Conservation (phyloP, 441 rosid species). For the Adansonia gregorii region DNA sequence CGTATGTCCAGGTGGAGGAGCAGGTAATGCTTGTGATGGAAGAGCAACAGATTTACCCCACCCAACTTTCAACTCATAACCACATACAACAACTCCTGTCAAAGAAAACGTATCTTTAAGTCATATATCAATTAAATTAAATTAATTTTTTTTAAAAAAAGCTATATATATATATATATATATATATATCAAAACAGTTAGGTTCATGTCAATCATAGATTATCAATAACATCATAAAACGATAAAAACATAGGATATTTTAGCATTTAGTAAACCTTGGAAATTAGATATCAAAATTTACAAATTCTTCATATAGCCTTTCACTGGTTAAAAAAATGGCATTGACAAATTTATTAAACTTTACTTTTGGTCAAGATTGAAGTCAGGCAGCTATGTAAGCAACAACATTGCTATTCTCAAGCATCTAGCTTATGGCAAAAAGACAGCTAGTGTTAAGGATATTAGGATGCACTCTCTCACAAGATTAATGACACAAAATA, state of each 20-base stretch:
- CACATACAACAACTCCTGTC: conserved; percentile 91
- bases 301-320: not conserved
- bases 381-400: not conserved
- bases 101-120: conserved; percentile 34
- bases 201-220: conserved; percentile 19
- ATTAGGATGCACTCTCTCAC: conserved; percentile 6
- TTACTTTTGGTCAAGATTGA: not conserved
- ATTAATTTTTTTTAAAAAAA: no score
- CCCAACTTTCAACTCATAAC: conserved; percentile 94
- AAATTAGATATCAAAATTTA: conserved; percentile 4
- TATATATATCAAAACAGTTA: not conserved
- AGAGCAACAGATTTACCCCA: conserved; percentile 99
- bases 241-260: not conserved
- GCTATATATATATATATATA: no score
- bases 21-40: conserved; percentile 98
- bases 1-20: conserved; percentile 99
- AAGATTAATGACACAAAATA: not conserved
- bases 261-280: not conserved
- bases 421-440: conserved; percentile 44
- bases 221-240: conserved; percentile 8
- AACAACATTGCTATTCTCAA: not conserved
- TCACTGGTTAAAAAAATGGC: not conserved
- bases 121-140: not conserved
- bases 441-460: not conserved
- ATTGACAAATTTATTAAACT: conserved; percentile 4